These are phyloP conservation scores for Amanita fuliginea DNA, from an alignment of 768 basidiomycete species.

Conservation along the genomic window DNA sequence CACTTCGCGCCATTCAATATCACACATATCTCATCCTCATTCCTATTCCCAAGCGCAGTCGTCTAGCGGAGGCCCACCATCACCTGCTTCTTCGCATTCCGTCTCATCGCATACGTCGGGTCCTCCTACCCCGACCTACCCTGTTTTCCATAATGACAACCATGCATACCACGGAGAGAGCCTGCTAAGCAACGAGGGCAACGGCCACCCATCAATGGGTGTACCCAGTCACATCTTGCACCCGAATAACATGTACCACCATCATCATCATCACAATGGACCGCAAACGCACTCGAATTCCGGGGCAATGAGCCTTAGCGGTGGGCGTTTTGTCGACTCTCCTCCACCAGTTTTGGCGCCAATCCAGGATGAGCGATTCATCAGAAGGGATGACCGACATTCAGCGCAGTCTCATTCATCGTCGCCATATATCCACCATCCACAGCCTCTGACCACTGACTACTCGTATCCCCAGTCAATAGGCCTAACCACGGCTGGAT, in stretches of 20 bases:
- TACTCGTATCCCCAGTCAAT: constrained; percentile 31
- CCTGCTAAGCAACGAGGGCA: constrained; percentile 14
- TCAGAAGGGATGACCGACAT: constrained; percentile 20
- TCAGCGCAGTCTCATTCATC: constrained; percentile 19
- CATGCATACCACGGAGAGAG: constrained; percentile 24
- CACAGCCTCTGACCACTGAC: constrained; percentile 24
- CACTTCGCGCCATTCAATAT: constrained; percentile 48
- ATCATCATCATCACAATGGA: constrained; percentile 1
- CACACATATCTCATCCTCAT: constrained; percentile 47
- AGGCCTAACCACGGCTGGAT: constrained; percentile 26
- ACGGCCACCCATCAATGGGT: constrained; percentile 10
- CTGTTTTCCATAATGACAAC: constrained; percentile 34
- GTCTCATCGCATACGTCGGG: constrained; percentile 32
- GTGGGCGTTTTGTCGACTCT: constrained; percentile 29
- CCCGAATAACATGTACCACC: constrained; percentile 5
- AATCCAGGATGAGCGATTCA: constrained; percentile 32
- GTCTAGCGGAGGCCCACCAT: constrained; percentile 28
- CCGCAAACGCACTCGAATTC: neutral
- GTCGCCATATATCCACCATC: constrained; percentile 29
- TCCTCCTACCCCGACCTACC: constrained; percentile 33
- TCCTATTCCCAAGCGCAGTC: constrained; percentile 27
- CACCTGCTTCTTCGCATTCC: constrained; percentile 42
- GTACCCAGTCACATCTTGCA: constrained; percentile 9
- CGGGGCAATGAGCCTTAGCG: constrained; percentile 2
- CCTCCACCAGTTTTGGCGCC: constrained; percentile 49